These are phyloP conservation scores for Chlorella sp. DNA, from an alignment of 139 green algal genomes.

Conservation along the genomic window DNA sequence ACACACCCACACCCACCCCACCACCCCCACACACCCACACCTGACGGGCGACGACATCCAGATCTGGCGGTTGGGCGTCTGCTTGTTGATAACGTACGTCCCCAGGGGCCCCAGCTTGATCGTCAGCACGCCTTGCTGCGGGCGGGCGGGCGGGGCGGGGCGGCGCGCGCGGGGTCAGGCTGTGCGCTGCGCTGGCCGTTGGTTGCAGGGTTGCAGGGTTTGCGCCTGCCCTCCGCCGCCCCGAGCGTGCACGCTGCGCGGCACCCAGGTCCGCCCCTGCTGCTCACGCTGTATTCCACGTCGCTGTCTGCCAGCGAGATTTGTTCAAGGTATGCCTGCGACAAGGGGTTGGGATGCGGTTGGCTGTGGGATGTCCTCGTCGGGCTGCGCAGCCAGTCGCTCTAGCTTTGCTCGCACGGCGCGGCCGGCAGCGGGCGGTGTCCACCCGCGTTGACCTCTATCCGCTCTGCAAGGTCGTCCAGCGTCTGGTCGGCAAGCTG, in stretches of 20 bases:
- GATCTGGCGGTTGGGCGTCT: constrained; percentile 95
- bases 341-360: no score
- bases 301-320: constrained; percentile 56
- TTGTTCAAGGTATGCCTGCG: constrained; percentile 60
- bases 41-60: constrained; percentile 95
- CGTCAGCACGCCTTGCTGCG: constrained; percentile 85
- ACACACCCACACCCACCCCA: no score
- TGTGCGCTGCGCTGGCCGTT: no score
- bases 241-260: neutral
- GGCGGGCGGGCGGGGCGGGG: neutral
- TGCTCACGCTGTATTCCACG: constrained; percentile 70
- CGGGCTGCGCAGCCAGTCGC: neutral
- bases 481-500: constrained; percentile 55
- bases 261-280: neutral
- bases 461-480: constrained; percentile 58
- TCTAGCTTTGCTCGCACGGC: neutral
- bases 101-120: constrained; percentile 75
- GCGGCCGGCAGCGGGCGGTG: no score
- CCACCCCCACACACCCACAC: no score
- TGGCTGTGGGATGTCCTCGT: no score
- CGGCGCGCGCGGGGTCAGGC: no score
- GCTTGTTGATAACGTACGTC: constrained; percentile 99
- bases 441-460: constrained; percentile 58
- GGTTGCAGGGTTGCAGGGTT: no score
- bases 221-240: no score